A percentile compares a stretch with the other conserved stretches of the same genome.
Conservation (phyloP, 2,329 filamentous ascomycete genomes). For the Colletotrichum sp. region DNA sequence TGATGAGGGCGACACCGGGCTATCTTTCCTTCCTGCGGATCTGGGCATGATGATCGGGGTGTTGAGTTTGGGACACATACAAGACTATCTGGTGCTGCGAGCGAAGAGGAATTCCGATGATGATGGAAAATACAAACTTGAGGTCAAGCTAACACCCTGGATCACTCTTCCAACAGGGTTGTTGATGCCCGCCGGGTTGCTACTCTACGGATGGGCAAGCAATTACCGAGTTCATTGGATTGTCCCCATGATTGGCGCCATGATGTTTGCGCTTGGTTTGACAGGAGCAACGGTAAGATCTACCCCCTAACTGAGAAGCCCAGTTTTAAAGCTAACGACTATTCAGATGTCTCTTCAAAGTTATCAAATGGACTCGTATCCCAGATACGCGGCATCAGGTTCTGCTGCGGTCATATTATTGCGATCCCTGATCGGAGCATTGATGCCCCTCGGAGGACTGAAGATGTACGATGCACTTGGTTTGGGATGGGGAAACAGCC, state of each 20-base stretch:
- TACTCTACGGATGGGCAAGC: constrained; percentile 66
- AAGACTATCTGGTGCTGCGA: constrained; percentile 31
- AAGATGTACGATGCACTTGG: constrained; percentile 42
- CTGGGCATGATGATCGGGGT: constrained; percentile 49
- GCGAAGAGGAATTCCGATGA: constrained; percentile 21
- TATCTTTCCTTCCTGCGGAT: constrained; percentile 62
- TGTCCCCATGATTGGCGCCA: constrained; percentile 54
- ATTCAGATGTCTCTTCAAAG: constrained; percentile 54
- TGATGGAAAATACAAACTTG: constrained; percentile 30
- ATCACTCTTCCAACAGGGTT: constrained; percentile 32
- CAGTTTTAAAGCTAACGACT: not conserved
- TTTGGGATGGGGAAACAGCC: constrained; percentile 47
- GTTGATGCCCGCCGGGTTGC: constrained; percentile 49
- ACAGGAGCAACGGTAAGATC: constrained; percentile 37
- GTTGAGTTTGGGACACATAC: constrained; percentile 36
- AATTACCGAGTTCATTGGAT: constrained; percentile 58
- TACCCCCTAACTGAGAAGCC: too few species aligned
- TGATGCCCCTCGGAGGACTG: constrained; percentile 41
- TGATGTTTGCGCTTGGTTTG: constrained; percentile 40
- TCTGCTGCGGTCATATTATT: constrained; percentile 42
- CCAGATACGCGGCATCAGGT: constrained; percentile 41
- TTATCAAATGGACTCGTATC: constrained; percentile 65
- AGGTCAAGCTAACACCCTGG: constrained; percentile 30
- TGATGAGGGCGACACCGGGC: constrained; percentile 40
- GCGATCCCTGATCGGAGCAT: constrained; percentile 39